A percentile compares a stretch with the other conserved stretches of the same genome.
Conservation (phyloP, 306 rosid species). For the Adenanthera pavonina region DNA sequence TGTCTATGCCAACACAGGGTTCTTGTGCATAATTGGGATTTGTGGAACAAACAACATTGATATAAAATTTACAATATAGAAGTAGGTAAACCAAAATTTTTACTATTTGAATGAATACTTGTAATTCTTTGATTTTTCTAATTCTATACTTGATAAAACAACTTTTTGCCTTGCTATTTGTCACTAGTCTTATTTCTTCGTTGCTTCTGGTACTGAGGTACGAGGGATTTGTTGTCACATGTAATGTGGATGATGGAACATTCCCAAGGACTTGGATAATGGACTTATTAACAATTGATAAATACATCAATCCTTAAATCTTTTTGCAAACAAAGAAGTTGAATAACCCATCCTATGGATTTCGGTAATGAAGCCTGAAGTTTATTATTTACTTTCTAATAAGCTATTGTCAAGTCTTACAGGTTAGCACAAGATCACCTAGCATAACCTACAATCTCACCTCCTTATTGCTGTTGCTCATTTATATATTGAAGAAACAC, state of each 20-base stretch:
- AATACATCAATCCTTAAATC: not conserved
- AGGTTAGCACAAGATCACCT: slow-evolving; percentile 21
- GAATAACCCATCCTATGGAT: not conserved
- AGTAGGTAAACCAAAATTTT: not conserved
- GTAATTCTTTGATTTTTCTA: not conserved
- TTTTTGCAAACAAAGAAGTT: not conserved
- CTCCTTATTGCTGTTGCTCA: not conserved
- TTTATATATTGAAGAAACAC: slow-evolving; percentile 30
- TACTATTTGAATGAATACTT: not conserved
- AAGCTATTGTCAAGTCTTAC: not conserved
- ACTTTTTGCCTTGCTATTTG: slow-evolving; percentile 10
- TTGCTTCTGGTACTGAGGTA: slow-evolving; percentile 5
- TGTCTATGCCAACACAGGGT: not conserved
- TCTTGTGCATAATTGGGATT: not conserved
- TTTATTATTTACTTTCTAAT: not conserved
- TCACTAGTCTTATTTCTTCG: not conserved
- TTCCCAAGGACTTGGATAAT: not conserved
- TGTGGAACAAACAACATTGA: not conserved
- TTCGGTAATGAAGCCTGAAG: not conserved
- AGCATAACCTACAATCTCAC: slow-evolving; percentile 21
- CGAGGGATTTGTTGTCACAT: not conserved
- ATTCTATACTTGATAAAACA: not conserved
- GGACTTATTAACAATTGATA: not conserved
- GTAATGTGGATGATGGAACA: not conserved
- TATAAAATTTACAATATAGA: slow-evolving; percentile 6